Evolutionary conservation across 2,329 filamentous ascomycete genomes (phyloP).

Genomic region (Allantophomopsis cytisporea): DNA sequence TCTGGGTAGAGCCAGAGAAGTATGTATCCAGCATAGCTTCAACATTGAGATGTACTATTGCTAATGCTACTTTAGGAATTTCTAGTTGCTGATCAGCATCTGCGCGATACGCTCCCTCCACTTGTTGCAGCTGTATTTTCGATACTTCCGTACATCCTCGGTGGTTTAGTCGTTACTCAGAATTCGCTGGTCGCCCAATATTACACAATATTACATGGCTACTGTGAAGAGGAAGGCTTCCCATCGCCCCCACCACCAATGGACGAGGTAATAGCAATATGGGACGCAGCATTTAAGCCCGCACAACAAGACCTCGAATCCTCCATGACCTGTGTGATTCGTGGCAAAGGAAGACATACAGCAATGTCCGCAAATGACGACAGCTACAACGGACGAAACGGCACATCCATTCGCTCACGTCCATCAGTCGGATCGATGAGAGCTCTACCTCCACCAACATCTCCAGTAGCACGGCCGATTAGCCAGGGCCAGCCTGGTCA

Average conservation of each 20-base stretch:
- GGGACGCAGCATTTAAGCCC: conserved; percentile 49
- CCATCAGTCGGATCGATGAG: conserved; percentile 24
- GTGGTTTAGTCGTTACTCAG: conserved; percentile 60
- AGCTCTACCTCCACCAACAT: not conserved
- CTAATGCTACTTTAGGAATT: conserved; percentile 41
- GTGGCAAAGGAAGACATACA: conserved; percentile 51
- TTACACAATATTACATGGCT: conserved; percentile 65
- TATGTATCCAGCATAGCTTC: conserved; percentile 21
- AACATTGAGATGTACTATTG: conserved; percentile 4
- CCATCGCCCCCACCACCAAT: conserved; percentile 61
- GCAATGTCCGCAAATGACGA: conserved; percentile 22
- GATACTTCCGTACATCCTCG: conserved; percentile 59
- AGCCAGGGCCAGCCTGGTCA: conserved; percentile 7
- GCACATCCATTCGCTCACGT: conserved; percentile 23
- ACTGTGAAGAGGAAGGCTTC: conserved; percentile 54
- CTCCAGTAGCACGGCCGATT: conserved; percentile 5
- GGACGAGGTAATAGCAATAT: conserved; percentile 54
- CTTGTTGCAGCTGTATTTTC: conserved; percentile 58
- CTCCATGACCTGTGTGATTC: conserved; percentile 45
- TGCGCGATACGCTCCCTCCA: conserved; percentile 57
- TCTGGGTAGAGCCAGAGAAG: conserved; percentile 48
- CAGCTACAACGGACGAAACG: conserved; percentile 18
- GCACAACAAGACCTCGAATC: conserved; percentile 51
- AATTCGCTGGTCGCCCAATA: conserved; percentile 65
- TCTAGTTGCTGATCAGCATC: conserved; percentile 58